phyloP scores from a whole-genome alignment of 1,139 yeast species.

The Hemisphaericaspora xylofermentans region DNA sequence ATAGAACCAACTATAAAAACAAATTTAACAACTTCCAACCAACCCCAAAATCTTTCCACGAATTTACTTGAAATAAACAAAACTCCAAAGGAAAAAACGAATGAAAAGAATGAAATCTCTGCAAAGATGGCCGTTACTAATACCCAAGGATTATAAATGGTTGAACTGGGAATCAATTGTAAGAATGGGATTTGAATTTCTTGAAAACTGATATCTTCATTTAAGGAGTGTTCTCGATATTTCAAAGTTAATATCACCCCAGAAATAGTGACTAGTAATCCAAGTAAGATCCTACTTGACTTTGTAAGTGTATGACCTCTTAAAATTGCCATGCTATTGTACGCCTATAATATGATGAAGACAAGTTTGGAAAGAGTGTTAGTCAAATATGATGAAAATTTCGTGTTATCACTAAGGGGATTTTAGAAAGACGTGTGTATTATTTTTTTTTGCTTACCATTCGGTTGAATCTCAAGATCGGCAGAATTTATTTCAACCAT shows the following conservation, averaged over 20 bases:
- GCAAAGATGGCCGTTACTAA: constrained; percentile 70
- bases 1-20: constrained; percentile 55
- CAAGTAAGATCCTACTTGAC: constrained; percentile 31
- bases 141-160: constrained; percentile 73
- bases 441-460: too few species aligned
- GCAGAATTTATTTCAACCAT: too few species aligned
- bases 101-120: constrained; percentile 56
- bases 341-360: background rate
- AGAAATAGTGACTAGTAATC: constrained; percentile 24
- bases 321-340: constrained; percentile 14
- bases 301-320: constrained; percentile 20
- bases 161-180: constrained; percentile 67
- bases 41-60: constrained; percentile 58
- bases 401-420: too few species aligned
- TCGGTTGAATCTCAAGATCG: too few species aligned
- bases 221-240: constrained; percentile 33
- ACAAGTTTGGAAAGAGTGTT: too few species aligned
- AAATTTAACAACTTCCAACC: constrained; percentile 58
- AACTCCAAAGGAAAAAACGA: constrained; percentile 48
- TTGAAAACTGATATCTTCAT: constrained; percentile 22
- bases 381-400: too few species aligned
- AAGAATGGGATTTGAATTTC: constrained; percentile 57
- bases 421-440: too few species aligned
- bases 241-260: constrained; percentile 29
- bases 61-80: constrained; percentile 53